phyloP scores from a whole-genome alignment of 2,329 filamentous ascomycete genomes.

The Calonectria ilicicola region DNA sequence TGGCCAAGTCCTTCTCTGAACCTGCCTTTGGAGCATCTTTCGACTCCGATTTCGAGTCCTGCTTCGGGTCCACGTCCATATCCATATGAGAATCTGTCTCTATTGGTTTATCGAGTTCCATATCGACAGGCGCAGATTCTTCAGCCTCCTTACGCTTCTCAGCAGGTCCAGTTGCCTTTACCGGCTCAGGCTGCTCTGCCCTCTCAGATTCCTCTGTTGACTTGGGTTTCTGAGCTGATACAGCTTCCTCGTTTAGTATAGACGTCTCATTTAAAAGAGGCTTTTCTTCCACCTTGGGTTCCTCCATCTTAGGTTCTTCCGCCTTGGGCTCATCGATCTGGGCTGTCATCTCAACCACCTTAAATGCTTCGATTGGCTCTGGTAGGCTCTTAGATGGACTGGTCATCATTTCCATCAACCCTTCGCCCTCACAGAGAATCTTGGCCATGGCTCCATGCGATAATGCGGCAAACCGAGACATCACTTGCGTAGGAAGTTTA shows the following conservation, averaged over 20 bases:
- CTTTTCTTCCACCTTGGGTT: slow-evolving; percentile 24
- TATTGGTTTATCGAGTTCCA: not conserved
- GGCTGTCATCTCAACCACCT: slow-evolving; percentile 27
- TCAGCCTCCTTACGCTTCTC: not conserved
- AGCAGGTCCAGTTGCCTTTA: not conserved
- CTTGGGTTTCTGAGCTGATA: not conserved
- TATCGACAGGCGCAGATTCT: not conserved
- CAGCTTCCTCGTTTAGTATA: not conserved
- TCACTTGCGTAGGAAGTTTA: slow-evolving; percentile 54
- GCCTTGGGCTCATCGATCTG: not conserved
- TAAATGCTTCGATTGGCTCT: not conserved
- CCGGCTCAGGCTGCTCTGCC: not conserved
- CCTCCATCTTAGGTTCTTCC: no score
- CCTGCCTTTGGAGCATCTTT: slow-evolving; percentile 19
- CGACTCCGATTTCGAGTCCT: not conserved
- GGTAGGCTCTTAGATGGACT: slow-evolving; percentile 49
- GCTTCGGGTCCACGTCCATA: slow-evolving; percentile 5
- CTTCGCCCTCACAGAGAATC: slow-evolving; percentile 59
- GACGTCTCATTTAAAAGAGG: slow-evolving; percentile 24
- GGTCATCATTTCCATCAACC: slow-evolving; percentile 57
- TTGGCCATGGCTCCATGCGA: slow-evolving; percentile 62
- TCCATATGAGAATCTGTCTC: not conserved
- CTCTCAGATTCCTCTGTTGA: not conserved
- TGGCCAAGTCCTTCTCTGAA: not conserved
- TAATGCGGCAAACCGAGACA: slow-evolving; percentile 60